These are phyloP conservation scores for Tolypocladium ophioglossoides DNA, from an alignment of 2,329 filamentous ascomycete genomes.

Conservation along the genomic window DNA sequence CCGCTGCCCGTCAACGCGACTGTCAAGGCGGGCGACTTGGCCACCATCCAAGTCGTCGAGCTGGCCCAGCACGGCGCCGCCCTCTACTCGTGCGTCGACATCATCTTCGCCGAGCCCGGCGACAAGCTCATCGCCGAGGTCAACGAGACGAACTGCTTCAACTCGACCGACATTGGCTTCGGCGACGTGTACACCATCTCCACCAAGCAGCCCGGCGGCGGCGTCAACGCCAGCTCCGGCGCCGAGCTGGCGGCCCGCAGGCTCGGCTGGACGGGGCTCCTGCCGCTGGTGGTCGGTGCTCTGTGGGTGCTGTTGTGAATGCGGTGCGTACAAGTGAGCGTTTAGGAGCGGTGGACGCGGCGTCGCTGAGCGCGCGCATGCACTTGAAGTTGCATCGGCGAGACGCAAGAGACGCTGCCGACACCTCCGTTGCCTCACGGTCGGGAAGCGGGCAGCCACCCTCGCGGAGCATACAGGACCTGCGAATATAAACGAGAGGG, in stretches of 20 bases:
- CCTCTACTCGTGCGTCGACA: constrained; percentile 89
- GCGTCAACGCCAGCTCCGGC: constrained; percentile 18
- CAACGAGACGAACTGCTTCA: constrained; percentile 78
- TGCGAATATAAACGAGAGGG: not conserved
- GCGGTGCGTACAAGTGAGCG: not conserved
- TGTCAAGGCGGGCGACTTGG: constrained; percentile 73
- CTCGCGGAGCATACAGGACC: not conserved
- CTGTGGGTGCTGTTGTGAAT: constrained; percentile 27
- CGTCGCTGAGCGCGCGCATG: not conserved
- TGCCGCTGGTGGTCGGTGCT: constrained; percentile 28
- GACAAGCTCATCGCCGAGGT: constrained; percentile 59
- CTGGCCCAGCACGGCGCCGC: constrained; percentile 72
- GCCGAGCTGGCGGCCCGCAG: constrained; percentile 10
- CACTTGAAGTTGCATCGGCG: not conserved
- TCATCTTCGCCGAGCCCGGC: constrained; percentile 74
- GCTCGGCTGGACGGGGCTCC: constrained; percentile 25
- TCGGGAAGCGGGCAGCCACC: not conserved
- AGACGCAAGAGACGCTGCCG: not conserved
- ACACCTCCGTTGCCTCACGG: too few species aligned
- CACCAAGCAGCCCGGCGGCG: constrained; percentile 29
- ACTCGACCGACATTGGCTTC: constrained; percentile 69
- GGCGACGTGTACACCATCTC: constrained; percentile 64
- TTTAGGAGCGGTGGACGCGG: not conserved
- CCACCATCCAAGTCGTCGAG: constrained; percentile 84
- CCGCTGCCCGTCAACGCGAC: constrained; percentile 63